A percentile compares a stretch with the other conserved stretches of the same genome.
Evolutionary conservation across 371 early-diverging fungal genomes (phyloP).

Genomic region (Rhizopus delemar): DNA sequence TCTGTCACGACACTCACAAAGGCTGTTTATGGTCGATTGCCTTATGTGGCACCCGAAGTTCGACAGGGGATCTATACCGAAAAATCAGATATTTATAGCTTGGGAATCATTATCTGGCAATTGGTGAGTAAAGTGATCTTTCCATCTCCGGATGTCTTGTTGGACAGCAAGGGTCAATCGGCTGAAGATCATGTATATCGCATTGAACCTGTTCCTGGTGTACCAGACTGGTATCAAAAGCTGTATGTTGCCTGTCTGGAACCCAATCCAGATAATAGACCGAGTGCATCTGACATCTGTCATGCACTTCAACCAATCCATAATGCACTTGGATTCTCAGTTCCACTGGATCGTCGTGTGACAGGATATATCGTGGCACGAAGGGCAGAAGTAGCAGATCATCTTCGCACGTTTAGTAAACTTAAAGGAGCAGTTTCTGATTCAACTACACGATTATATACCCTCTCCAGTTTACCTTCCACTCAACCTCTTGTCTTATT

Average conservation of each 20-base stretch:
- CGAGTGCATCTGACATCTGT: constrained; percentile 40
- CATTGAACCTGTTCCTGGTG: constrained; percentile 41
- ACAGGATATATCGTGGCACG: constrained; percentile 46
- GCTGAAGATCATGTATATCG: constrained; percentile 41
- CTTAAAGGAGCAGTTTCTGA: constrained; percentile 37
- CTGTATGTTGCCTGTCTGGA: constrained; percentile 43
- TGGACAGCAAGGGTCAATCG: constrained; percentile 12
- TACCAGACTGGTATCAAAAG: constrained; percentile 47
- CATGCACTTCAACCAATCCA: constrained; percentile 42
- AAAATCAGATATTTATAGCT: constrained; percentile 49
- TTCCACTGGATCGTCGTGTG: constrained; percentile 35
- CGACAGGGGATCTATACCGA: constrained; percentile 48
- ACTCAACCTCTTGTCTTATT: constrained; percentile 30
- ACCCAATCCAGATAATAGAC: constrained; percentile 44
- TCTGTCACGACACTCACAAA: constrained; percentile 47
- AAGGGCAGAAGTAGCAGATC: constrained; percentile 45
- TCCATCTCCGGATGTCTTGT: constrained; percentile 48
- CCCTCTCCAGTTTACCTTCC: constrained; percentile 39
- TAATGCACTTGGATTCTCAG: constrained; percentile 35
- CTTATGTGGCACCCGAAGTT: constrained; percentile 53
- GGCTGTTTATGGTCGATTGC: constrained; percentile 49
- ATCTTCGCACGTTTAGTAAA: constrained; percentile 40
- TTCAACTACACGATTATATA: constrained; percentile 46
- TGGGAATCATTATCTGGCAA: constrained; percentile 54
- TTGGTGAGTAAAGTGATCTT: constrained; percentile 53